Percentiles rank a stretch among this genome's conserved stretches.
These are phyloP conservation scores for Colletotrichum sidae DNA, from an alignment of 2,329 filamentous ascomycete genomes.

Conservation along the genomic window DNA sequence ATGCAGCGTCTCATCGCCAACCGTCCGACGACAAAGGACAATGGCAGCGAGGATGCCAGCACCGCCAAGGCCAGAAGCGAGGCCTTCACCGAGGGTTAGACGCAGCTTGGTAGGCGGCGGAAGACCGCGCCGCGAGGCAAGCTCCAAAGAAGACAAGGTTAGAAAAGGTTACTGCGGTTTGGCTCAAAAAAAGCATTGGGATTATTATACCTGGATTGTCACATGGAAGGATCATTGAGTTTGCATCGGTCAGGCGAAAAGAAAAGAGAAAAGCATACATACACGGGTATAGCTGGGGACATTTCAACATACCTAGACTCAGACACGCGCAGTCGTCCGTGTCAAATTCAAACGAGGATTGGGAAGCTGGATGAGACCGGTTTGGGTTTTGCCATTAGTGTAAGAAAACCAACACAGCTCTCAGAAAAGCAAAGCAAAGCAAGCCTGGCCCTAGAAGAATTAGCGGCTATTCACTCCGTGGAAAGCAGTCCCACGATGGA, in stretches of 20 bases:
- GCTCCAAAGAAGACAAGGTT: not conserved
- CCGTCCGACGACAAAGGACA: conserved; percentile 52
- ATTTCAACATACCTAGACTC: conserved; percentile 21
- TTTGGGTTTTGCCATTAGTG: not conserved
- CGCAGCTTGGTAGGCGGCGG: not conserved
- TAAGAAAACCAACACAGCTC: too few relatives aligned
- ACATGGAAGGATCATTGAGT: conserved; percentile 20
- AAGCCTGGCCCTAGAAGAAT: too few relatives aligned
- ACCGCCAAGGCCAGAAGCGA: conserved; percentile 52
- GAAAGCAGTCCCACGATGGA: too few relatives aligned
- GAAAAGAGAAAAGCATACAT: conserved; percentile 26
- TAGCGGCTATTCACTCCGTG: too few relatives aligned
- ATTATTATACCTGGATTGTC: conserved; percentile 22
- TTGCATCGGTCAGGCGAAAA: conserved; percentile 20
- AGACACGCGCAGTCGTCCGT: conserved; percentile 4
- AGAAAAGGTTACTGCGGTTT: conserved; percentile 7
- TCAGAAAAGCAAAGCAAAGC: too few relatives aligned
- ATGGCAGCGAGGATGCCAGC: conserved; percentile 43
- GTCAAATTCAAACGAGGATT: conserved; percentile 7
- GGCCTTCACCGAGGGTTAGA: conserved; percentile 54
- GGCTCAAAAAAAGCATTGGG: conserved; percentile 21
- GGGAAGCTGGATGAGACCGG: not conserved
- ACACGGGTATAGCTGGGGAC: conserved; percentile 21
- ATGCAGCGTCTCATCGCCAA: conserved; percentile 64
- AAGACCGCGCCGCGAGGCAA: not conserved